These are phyloP conservation scores for Neonectria hederae DNA, from an alignment of 2,329 filamentous ascomycete species.

Conservation along the genomic window DNA sequence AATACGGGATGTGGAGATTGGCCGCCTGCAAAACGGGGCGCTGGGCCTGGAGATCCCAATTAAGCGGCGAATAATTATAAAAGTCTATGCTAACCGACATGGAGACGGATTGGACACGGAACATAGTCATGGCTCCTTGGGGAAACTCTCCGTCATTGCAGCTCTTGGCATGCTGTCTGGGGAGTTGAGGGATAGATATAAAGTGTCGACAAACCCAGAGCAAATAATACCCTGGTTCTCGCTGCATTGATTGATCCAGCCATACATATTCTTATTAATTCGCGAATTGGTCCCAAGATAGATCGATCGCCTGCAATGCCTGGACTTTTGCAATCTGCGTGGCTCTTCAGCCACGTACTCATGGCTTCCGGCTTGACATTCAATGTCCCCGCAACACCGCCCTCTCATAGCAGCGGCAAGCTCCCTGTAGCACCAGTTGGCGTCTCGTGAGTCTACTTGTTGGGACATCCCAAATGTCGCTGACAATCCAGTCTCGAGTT, in stretches of 20 bases:
- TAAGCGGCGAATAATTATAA: too few species aligned
- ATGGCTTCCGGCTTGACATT: conserved; percentile 43
- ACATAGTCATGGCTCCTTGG: background rate
- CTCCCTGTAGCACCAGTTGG: conserved; percentile 55
- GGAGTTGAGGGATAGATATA: background rate
- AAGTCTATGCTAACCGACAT: background rate
- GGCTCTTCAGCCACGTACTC: conserved; percentile 19
- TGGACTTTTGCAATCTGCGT: background rate
- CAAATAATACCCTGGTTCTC: background rate
- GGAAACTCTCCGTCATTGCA: background rate
- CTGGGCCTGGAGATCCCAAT: background rate
- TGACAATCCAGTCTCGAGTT: conserved; percentile 58
- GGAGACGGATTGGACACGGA: background rate
- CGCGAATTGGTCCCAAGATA: background rate
- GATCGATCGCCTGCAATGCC: background rate
- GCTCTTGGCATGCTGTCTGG: background rate
- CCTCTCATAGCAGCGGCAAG: conserved; percentile 42
- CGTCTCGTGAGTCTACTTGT: conserved; percentile 50
- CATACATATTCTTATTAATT: background rate
- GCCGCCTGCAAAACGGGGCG: too few species aligned
- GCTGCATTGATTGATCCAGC: background rate
- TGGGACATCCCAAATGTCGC: background rate
- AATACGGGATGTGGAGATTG: background rate
- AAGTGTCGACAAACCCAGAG: background rate
- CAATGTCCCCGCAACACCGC: conserved; percentile 46